Percentiles rank a stretch among this genome's conserved stretches.
These are phyloP conservation scores for Sugiyamaella pinicola DNA, from an alignment of 1,139 yeast species.

Conservation along the genomic window DNA sequence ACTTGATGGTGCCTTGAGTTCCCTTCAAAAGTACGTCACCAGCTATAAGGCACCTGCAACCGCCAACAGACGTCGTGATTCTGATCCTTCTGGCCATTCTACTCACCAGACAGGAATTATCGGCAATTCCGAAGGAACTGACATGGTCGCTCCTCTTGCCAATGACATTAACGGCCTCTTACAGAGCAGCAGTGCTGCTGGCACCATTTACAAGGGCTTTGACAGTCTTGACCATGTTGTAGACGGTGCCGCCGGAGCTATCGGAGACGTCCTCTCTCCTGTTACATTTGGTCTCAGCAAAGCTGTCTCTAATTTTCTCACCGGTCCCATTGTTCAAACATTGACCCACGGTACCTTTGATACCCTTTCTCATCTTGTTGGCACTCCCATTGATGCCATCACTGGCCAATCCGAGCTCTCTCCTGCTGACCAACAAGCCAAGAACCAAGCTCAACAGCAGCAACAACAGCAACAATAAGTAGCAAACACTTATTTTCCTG, in stretches of 20 bases:
- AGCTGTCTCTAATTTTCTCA: constrained; percentile 22
- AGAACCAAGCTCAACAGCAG: background rate
- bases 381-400: constrained; percentile 21
- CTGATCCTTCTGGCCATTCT: no score
- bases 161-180: constrained; percentile 17
- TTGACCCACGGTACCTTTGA: constrained; percentile 25
- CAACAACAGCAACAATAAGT: background rate
- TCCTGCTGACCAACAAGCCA: constrained; percentile 8
- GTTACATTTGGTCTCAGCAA: constrained; percentile 18
- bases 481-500: no score
- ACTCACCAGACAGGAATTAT: no score
- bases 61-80: constrained; percentile 8
- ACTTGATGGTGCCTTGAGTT: constrained; percentile 2
- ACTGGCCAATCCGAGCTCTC: constrained; percentile 14
- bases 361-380: constrained; percentile 21
- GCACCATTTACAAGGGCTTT: constrained; percentile 19
- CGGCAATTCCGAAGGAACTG: constrained; percentile 18
- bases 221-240: constrained; percentile 20
- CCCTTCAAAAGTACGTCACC: constrained; percentile 2
- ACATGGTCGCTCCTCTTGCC: constrained; percentile 23
- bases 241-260: constrained; percentile 17
- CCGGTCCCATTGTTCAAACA: constrained; percentile 27
- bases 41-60: constrained; percentile 12
- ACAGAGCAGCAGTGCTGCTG: constrained; percentile 17
- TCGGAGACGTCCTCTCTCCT: constrained; percentile 19